Evolutionary conservation across 148 eudicot genomes (phyloP).

Genomic region (Arctostaphylos glauca): DNA sequence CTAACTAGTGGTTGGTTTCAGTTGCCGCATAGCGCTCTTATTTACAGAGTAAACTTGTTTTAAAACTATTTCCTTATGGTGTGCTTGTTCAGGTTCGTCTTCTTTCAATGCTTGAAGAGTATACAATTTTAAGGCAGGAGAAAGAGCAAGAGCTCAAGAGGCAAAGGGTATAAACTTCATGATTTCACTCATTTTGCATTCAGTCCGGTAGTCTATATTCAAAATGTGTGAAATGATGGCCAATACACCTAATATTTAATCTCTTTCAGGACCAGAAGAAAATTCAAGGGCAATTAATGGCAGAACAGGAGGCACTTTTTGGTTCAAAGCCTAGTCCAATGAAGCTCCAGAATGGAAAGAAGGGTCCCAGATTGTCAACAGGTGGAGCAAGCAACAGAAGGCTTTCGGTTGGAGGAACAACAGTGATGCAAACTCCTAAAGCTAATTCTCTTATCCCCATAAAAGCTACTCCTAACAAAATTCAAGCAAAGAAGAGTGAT

Average conservation of each 20-base stretch:
- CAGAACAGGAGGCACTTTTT: slow-evolving; percentile 78
- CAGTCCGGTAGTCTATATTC: neutral
- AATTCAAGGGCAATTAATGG: slow-evolving; percentile 73
- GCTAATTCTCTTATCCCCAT: slow-evolving; percentile 41
- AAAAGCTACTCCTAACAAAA: slow-evolving; percentile 71
- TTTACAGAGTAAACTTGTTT: neutral
- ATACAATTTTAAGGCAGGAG: slow-evolving; percentile 55
- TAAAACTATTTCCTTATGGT: slow-evolving; percentile 9
- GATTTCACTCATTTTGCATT: neutral
- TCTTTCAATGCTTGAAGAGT: slow-evolving; percentile 78
- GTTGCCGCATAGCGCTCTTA: neutral
- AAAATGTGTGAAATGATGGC: neutral
- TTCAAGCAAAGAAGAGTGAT: slow-evolving; percentile 48
- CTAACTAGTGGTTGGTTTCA: neutral
- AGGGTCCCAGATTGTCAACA: slow-evolving; percentile 52
- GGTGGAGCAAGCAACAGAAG: slow-evolving; percentile 62
- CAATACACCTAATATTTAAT: neutral
- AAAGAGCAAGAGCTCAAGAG: slow-evolving; percentile 78
- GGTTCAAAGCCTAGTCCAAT: slow-evolving; percentile 92
- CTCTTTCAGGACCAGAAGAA: slow-evolving; percentile 86
- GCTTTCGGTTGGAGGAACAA: slow-evolving; percentile 56
- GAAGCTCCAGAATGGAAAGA: slow-evolving; percentile 69
- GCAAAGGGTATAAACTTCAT: slow-evolving; percentile 58
- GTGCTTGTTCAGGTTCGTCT: slow-evolving; percentile 55
- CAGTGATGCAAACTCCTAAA: slow-evolving; percentile 57